phyloP scores from a whole-genome alignment of 208 protist genomes.

The Acanthamoeba triangularis region DNA sequence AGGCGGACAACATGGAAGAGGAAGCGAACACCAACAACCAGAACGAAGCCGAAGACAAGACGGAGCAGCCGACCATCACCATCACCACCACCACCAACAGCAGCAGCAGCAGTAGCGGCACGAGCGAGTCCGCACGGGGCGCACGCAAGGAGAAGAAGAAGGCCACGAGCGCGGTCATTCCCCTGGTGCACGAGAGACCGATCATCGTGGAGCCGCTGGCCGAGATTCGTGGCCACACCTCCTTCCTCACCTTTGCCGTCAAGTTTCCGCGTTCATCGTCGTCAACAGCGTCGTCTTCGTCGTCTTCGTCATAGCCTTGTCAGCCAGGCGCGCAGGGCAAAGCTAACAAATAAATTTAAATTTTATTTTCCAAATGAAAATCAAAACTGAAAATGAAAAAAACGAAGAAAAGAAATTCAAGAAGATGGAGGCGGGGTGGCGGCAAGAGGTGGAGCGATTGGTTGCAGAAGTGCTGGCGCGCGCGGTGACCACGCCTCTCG shows the following conservation, averaged over 20 bases:
- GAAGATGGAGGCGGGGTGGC: not conserved
- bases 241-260: constrained; percentile 86
- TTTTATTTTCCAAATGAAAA: too few relatives aligned
- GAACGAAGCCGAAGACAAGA: not conserved
- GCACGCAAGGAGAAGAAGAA: constrained; percentile 26
- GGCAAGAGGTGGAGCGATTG: not conserved
- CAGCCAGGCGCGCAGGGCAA: too few relatives aligned
- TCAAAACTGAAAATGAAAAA: not conserved
- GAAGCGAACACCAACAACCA: not conserved
- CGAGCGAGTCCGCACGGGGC: not conserved
- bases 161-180: not conserved
- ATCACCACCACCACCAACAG: too few relatives aligned
- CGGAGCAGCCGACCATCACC: not conserved
- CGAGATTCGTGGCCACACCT: constrained; percentile 82
- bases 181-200: not conserved
- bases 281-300: not conserved
- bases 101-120: not conserved
- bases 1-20: constrained; percentile 14
- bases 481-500: not conserved
- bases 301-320: too few relatives aligned
- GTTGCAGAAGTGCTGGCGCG: not conserved
- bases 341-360: too few relatives aligned
- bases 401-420: not conserved
- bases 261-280: not conserved
- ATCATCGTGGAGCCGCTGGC: constrained; percentile 47